A percentile compares a stretch with the other conserved stretches of the same genome.
These are phyloP conservation scores for Cyclospora cayetanensis DNA, from an alignment of 169 alveolate genomes.

Conservation along the genomic window DNA sequence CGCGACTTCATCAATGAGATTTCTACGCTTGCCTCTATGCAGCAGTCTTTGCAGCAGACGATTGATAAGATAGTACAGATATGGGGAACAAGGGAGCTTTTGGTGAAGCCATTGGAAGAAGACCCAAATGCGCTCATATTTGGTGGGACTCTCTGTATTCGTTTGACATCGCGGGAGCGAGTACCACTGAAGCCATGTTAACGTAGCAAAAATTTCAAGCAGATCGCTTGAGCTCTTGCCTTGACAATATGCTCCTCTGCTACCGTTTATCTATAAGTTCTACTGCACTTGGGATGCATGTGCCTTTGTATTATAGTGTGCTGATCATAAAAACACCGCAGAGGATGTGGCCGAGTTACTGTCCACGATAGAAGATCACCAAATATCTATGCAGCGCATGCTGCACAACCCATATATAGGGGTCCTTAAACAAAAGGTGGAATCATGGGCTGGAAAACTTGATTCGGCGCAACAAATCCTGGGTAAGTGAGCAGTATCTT, in stretches of 20 bases:
- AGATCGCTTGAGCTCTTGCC: no score
- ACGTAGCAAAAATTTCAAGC: no score
- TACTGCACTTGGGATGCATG: no score
- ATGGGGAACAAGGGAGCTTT: conserved; percentile 85
- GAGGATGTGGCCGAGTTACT: conserved; percentile 78
- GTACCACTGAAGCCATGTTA: no score
- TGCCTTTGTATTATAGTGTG: no score
- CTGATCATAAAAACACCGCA: no score
- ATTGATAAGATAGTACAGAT: conserved; percentile 80
- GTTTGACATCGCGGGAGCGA: background rate
- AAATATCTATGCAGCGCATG: conserved; percentile 88
- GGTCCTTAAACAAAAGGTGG: conserved; percentile 89
- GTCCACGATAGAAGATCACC: conserved; percentile 88
- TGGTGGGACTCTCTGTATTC: conserved; percentile 77
- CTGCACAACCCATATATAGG: conserved; percentile 91
- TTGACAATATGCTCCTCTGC: no score
- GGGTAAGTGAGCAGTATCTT: background rate
- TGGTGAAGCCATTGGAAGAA: conserved; percentile 80
- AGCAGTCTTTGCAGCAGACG: conserved; percentile 81
- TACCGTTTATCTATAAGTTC: no score
- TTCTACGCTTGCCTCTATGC: conserved; percentile 83
- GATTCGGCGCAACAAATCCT: conserved; percentile 86
- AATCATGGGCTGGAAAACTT: conserved; percentile 89
- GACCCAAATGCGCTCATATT: conserved; percentile 84
- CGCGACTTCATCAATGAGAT: conserved; percentile 80